Base-by-base conservation (phyloP, 2,329 filamentous ascomycete genomes). In the Knufia fluminis region DNA sequence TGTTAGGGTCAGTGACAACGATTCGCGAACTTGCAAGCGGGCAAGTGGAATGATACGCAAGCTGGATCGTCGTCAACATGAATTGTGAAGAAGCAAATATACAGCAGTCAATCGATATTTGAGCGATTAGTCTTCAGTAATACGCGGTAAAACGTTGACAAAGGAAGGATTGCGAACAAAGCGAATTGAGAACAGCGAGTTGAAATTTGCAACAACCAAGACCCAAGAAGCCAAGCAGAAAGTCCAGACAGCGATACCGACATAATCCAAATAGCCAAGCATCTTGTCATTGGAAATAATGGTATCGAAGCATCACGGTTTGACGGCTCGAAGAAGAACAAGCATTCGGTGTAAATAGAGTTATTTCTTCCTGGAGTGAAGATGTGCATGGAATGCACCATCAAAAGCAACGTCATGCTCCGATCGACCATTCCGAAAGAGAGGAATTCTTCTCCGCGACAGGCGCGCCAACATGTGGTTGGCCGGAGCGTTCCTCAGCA, bases 141-240 rank as follows among this genome's bases (percentile, higher is more conserved):
- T 17, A 16, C n/a, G n/a, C 33, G 33, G 33, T 14, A 8, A 16
- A 36, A 36, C 20, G 10, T 45, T 26, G 42, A 45, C 20, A 42
- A 42, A 23, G 40, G 26, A 42, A 42, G 20, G 40, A 42, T 24
- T 6, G 12, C 10, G 40, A 42, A 42, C 40, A 23, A 42, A 28
- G 20, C 22, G 17, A 23, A 26, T 26, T 42, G 6, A n/a, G 40
- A 28, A 42, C 40, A 16, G 17, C 24, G 24, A 45, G 8, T 32
- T 43, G 20, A 26, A 45, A 9, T 31, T 45, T 45, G 12, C 42
- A 33, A 12, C 9, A 16, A 32, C 24, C 42, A 32, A 32, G 28
- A 45, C 3, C 24, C 42, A 45, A 45, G 42, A 45, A 45, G 42
- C 42, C 42, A 32, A 45, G 42, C 24, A 32, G 26, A 45, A 45